A percentile compares a stretch with the other conserved stretches of the same genome.
These are phyloP conservation scores for Colletotrichum destructivum DNA, from an alignment of 2,329 filamentous ascomycete genomes.

Conservation along the genomic window DNA sequence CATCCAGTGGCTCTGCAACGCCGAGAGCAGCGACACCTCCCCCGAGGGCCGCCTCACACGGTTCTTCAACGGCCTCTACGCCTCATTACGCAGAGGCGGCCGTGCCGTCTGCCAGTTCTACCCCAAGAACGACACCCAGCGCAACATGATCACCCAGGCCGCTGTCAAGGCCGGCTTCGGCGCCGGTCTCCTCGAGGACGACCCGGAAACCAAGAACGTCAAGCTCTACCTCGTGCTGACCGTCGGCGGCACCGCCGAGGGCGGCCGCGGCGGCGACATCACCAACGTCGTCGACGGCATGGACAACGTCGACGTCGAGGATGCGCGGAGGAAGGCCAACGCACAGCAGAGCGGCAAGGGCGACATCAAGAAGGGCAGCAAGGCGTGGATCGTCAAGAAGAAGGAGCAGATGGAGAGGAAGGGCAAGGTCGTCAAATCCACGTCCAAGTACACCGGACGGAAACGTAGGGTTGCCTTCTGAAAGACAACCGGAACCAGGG, in stretches of 20 bases:
- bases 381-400: conserved; percentile 87
- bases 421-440: conserved; percentile 93
- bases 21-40: conserved; percentile 87
- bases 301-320: conserved; percentile 88
- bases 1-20: conserved; percentile 99
- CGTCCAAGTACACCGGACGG: conserved; percentile 93
- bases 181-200: conserved; percentile 94
- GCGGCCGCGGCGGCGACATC: conserved; percentile 79
- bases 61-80: conserved; percentile 95
- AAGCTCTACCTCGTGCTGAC: conserved; percentile 98
- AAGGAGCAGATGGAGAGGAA: conserved; percentile 96
- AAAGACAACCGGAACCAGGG: background rate
- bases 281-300: conserved; percentile 91
- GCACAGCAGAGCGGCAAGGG: conserved; percentile 62
- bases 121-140: conserved; percentile 93
- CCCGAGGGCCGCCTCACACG: conserved; percentile 83
- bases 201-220: conserved; percentile 94
- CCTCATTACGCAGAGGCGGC: conserved; percentile 84
- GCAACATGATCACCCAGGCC: conserved; percentile 91
- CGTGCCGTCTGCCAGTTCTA: conserved; percentile 98
- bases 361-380: conserved; percentile 83
- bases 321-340: conserved; percentile 70
- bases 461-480: conserved; percentile 87
- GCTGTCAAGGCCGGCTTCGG: conserved; percentile 96
- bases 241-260: conserved; percentile 75